Evolutionary conservation across 208 protist species (phyloP), one percentile per base, ranked within the genome.

Genomic region (Crithidia expoeki): DNA sequence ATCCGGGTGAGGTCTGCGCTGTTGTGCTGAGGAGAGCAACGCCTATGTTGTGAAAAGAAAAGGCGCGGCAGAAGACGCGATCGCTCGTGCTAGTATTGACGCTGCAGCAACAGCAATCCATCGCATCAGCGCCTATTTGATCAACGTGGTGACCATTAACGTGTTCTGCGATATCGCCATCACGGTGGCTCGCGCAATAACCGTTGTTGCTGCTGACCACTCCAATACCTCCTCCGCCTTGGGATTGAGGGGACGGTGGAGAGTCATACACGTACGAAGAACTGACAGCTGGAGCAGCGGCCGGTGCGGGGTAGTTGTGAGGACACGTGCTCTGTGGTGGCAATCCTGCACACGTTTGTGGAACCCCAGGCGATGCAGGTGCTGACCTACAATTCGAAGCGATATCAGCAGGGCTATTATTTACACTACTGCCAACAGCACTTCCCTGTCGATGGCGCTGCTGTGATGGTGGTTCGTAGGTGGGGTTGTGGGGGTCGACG

Each of bases 1-100:
- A 77, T 0, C 64, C 72, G 2, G 72, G 72, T 21, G 72, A 47
- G 4, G 58, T 62, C 34, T 71, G 64, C 28, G 46, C 17, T 9
- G 65, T 42, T 12, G 72, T n/a, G 58, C 64, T 72, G 34, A 36
- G 14, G 56, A 77, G 58, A 11, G 72, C 72, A 2, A 52, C 38
- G 23, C 63, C 33, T 36, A 72, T 40, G 33, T 38, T 55, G 47
- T 28, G 33, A 4, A 42, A 46, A 3, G 61, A 67, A 30, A 67
- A 57, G n/a, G 61, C 61, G 12, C 61, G 61, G 33, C 34, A 67
- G 16, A 55, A 44, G 21, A 67, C 49, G 19, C 34, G n/a, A 7
- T 52, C 44, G 0, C 17, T 40, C 17, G 11, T 5, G 28, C 28
- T 28, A 6, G 38, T 53, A 17, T 12, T 34, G 46, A 25, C 42